Percentiles rank a stretch among this genome's conserved stretches.
phyloP scores from a whole-genome alignment of 306 rosid species.

The Inga leiocalycina region DNA sequence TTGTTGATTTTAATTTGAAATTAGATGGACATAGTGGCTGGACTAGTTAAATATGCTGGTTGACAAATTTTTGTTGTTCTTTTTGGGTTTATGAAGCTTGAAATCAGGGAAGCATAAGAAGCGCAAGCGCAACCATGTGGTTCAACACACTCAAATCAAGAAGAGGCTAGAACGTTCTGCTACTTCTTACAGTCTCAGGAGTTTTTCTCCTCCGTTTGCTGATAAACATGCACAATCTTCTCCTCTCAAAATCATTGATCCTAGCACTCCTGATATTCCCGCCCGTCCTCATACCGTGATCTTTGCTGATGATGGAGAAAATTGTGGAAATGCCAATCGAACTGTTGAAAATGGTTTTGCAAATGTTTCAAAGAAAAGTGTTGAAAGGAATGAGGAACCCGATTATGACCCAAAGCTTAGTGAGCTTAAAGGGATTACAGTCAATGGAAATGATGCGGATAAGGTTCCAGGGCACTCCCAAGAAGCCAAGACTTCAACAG shows the following conservation, averaged over 20 bases:
- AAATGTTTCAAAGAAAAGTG: constrained; percentile 35
- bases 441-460: constrained; percentile 45
- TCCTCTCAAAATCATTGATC: constrained; percentile 25
- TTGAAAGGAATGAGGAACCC: constrained; percentile 36
- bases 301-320: constrained; percentile 37
- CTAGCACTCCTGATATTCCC: constrained; percentile 26
- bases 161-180: constrained; percentile 58
- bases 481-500: constrained; percentile 42
- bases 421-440: constrained; percentile 62
- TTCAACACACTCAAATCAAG: constrained; percentile 56
- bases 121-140: constrained; percentile 69
- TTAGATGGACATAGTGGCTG: not conserved
- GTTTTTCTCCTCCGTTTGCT: constrained; percentile 35
- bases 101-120: constrained; percentile 60
- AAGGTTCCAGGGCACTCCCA: constrained; percentile 54
- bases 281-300: constrained; percentile 40
- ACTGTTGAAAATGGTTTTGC: constrained; percentile 38
- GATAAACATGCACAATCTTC: constrained; percentile 42
- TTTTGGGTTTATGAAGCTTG: constrained; percentile 48
- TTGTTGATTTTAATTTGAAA: not conserved
- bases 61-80: constrained; percentile 1
- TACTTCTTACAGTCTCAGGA: constrained; percentile 49
- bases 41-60: not conserved
- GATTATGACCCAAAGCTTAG: constrained; percentile 80
- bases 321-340: constrained; percentile 32